These are phyloP conservation scores for Apium graveolens DNA, from an alignment of 129 eudicot species.

Conservation along the genomic window DNA sequence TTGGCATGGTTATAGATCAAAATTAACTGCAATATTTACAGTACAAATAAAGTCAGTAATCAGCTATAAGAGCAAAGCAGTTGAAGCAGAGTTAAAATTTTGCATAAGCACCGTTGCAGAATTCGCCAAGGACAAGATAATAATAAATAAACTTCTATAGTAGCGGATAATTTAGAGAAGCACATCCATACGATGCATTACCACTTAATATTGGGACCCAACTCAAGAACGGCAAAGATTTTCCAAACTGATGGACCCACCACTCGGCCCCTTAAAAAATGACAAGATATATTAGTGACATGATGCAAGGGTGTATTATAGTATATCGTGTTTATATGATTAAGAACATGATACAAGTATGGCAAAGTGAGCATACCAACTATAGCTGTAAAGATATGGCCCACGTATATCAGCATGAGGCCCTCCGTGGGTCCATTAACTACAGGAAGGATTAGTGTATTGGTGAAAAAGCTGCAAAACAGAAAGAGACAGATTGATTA, in stretches of 20 bases:
- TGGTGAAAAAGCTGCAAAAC: constrained; percentile 77
- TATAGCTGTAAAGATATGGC: constrained; percentile 70
- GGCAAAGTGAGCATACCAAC: constrained; percentile 48
- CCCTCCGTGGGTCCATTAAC: constrained; percentile 98
- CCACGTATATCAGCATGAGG: constrained; percentile 71
- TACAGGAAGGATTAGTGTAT: constrained; percentile 80
- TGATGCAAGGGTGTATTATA: neutral
- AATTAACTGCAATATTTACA: neutral
- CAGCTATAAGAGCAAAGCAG: neutral
- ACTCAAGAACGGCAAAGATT: constrained; percentile 63
- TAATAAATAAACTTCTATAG: neutral
- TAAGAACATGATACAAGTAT: neutral
- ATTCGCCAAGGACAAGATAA: neutral
- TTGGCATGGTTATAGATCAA: neutral
- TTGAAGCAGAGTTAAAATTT: neutral
- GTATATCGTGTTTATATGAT: neutral
- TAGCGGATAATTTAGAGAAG: neutral
- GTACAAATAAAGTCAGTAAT: neutral
- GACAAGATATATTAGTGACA: neutral
- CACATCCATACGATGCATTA: constrained; percentile 14
- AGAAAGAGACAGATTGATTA: constrained; percentile 8
- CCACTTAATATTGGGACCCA: constrained; percentile 88
- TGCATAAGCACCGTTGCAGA: neutral
- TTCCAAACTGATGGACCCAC: constrained; percentile 89
- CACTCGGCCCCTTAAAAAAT: constrained; percentile 74